Evolutionary conservation across 1,139 yeast genomes (phyloP).

Genomic region (Cylindricascospora bacillispora): DNA sequence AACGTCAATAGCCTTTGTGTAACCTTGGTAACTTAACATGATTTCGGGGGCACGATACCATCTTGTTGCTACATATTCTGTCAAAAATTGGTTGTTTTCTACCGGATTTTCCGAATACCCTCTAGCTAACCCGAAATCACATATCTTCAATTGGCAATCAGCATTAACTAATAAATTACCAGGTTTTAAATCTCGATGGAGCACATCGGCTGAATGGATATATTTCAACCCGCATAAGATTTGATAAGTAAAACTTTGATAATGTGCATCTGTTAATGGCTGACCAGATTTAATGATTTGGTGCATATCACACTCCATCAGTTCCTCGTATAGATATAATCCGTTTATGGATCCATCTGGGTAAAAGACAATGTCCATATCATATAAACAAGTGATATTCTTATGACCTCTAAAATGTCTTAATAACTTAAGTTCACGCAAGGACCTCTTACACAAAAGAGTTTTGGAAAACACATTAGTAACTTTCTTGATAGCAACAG

Average conservation of each 20-base stretch:
- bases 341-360: conserved; percentile 63
- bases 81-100: conserved; percentile 79
- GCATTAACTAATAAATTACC: conserved; percentile 89
- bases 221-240: conserved; percentile 85
- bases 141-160: conserved; percentile 89
- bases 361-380: conserved; percentile 63
- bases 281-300: conserved; percentile 91
- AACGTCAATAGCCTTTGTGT: conserved; percentile 89
- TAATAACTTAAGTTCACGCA: conserved; percentile 75
- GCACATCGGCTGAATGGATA: conserved; percentile 90
- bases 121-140: conserved; percentile 94
- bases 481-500: conserved; percentile 91
- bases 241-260: conserved; percentile 86
- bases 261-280: conserved; percentile 88
- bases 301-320: conserved; percentile 98
- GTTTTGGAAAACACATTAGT: conserved; percentile 84
- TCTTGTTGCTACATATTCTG: conserved; percentile 94
- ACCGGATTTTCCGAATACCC: conserved; percentile 83
- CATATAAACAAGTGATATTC: conserved; percentile 87
- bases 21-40: conserved; percentile 84
- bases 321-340: conserved; percentile 80
- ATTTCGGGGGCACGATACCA: conserved; percentile 99
- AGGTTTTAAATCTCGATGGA: conserved; percentile 90
- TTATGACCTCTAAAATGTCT: conserved; percentile 89
- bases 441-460: conserved; percentile 77